Conservation (phyloP, 192 early-diverging fungal genomes). For the Phycomyces nitens region DNA sequence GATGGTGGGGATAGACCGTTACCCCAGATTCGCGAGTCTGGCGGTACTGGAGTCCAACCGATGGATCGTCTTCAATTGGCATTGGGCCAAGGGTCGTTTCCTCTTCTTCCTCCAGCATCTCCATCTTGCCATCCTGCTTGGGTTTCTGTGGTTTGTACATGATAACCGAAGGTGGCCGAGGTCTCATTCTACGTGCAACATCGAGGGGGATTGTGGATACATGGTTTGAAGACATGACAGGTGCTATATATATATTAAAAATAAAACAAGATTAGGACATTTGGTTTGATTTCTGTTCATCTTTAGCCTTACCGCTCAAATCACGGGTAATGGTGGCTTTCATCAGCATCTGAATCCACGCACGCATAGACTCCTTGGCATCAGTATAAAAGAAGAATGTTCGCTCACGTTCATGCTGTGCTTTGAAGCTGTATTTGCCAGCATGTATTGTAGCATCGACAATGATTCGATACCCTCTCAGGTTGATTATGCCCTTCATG, state of each 20-base stretch:
- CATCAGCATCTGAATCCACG: constrained; percentile 61
- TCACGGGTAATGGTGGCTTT: constrained; percentile 61
- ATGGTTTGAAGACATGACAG: constrained; percentile 58
- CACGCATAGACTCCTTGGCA: constrained; percentile 42
- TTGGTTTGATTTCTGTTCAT: too few relatives aligned
- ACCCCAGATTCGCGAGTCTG: constrained; percentile 21
- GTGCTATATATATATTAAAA: too few relatives aligned
- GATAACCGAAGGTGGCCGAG: constrained; percentile 50
- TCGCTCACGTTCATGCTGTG: constrained; percentile 52
- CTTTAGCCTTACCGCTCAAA: constrained; percentile 26
- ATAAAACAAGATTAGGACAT: too few relatives aligned
- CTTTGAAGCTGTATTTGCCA: constrained; percentile 63
- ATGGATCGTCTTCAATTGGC: constrained; percentile 21
- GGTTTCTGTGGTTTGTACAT: constrained; percentile 28
- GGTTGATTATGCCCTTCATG: constrained; percentile 56
- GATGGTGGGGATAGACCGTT: constrained; percentile 1
- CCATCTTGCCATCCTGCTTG: constrained; percentile 10
- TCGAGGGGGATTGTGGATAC: constrained; percentile 53
- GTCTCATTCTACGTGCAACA: constrained; percentile 51
- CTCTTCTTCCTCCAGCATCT: constrained; percentile 29
- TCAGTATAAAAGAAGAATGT: constrained; percentile 62
- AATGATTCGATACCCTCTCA: constrained; percentile 57
- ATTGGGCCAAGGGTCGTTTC: not conserved
- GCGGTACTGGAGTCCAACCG: constrained; percentile 29
- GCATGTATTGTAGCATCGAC: constrained; percentile 56